A percentile compares a stretch with the other conserved stretches of the same genome.
Evolutionary conservation across 1,139 yeast genomes (phyloP).

Genomic region (Diutina scorzettiae): DNA sequence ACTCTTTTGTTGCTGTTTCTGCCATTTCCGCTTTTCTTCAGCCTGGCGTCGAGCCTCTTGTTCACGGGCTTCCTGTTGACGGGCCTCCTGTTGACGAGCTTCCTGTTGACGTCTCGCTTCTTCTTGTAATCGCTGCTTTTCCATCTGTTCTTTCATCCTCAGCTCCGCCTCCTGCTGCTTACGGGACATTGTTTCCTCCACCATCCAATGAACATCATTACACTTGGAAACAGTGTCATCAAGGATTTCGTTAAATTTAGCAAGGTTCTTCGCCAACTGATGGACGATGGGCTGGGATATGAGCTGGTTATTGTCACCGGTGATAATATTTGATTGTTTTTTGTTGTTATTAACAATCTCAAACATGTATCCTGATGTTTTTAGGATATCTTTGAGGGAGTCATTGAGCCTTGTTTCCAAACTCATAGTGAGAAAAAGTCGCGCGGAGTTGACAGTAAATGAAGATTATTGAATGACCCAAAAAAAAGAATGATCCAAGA

Average conservation of each 20-base stretch:
- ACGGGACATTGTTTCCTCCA: conserved; percentile 32
- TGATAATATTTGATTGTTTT: conserved; percentile 29
- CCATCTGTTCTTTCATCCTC: conserved; percentile 28
- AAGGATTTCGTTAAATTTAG: conserved; percentile 29
- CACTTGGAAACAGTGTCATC: conserved; percentile 34
- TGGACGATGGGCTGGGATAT: conserved; percentile 29
- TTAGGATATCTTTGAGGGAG: conserved; percentile 30
- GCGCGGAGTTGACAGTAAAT: no score
- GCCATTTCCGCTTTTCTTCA: background rate
- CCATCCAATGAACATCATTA: conserved; percentile 36
- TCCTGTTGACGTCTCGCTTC: conserved; percentile 13
- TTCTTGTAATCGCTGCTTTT: conserved; percentile 16
- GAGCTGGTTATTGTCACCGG: conserved; percentile 33
- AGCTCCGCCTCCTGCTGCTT: conserved; percentile 32
- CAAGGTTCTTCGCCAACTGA: conserved; percentile 26
- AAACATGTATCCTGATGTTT: conserved; percentile 33
- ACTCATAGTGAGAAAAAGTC: no score
- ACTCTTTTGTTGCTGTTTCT: conserved; percentile 8
- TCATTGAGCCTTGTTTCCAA: conserved; percentile 29
- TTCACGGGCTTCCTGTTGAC: conserved; percentile 11
- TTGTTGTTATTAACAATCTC: conserved; percentile 29
- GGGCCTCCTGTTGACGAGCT: conserved; percentile 7
- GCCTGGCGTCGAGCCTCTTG: conserved; percentile 9
- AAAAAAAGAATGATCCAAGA: background rate
- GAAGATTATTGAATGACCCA: no score